Percentiles rank a stretch among this genome's conserved stretches.
phyloP scores from a whole-genome alignment of 1,284 basidiomycete genomes.

The Heterobasidion parviporum region DNA sequence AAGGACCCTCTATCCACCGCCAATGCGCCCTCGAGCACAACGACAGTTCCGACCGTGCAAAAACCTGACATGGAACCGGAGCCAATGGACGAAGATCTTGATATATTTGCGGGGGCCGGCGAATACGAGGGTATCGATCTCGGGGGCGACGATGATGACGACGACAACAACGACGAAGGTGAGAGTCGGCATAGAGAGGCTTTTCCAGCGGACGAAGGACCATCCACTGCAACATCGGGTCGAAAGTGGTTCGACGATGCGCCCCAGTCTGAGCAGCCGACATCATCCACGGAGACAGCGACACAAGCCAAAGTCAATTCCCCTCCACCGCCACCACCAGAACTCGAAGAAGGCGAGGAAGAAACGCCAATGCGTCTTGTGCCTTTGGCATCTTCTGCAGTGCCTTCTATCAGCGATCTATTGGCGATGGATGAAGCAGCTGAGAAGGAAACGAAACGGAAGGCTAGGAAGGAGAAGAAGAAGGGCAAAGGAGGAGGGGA shows the following conservation, averaged over 20 bases:
- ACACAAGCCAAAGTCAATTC: conserved; percentile 10
- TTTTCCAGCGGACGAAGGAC: not conserved
- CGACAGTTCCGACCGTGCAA: too few species aligned
- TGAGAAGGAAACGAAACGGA: conserved; percentile 54
- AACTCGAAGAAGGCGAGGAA: conserved; percentile 26
- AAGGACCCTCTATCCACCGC: conserved; percentile 19
- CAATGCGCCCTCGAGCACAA: too few species aligned
- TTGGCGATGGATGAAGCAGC: conserved; percentile 66
- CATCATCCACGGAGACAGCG: conserved; percentile 2
- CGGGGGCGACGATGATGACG: conserved; percentile 49
- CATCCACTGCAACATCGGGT: not conserved
- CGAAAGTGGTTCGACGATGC: conserved; percentile 15
- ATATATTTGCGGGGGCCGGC: conserved; percentile 82
- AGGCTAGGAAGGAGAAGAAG: conserved; percentile 68
- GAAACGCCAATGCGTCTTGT: conserved; percentile 44
- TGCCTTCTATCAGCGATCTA: conserved; percentile 77
- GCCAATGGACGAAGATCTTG: conserved; percentile 43
- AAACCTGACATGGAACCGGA: conserved; percentile 22
- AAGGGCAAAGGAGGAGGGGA: conserved; percentile 36
- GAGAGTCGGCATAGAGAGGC: not conserved
- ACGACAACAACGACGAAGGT: conserved; percentile 17
- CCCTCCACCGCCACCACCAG: conserved; percentile 10
- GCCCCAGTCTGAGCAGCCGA: conserved; percentile 6
- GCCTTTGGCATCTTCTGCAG: conserved; percentile 62
- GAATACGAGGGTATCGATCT: conserved; percentile 71